Evolutionary conservation across 2,329 filamentous ascomycete genomes (phyloP).

Genomic region (Exophiala phaeomuriformis): DNA sequence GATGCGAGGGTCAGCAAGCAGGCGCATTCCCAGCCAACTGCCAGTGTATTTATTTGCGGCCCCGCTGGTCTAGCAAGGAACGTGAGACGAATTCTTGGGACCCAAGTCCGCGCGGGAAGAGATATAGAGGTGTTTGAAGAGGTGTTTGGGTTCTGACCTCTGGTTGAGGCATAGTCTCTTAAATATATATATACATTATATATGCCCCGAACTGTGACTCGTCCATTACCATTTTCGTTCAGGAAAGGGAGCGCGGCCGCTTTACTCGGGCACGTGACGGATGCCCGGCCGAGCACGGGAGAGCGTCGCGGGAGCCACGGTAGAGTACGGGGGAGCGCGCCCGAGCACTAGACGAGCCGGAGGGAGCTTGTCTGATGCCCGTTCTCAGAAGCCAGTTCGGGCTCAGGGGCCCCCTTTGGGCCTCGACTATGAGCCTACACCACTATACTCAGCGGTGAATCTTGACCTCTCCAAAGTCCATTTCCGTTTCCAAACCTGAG

Average conservation of each 20-base stretch:
- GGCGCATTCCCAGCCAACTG: not conserved
- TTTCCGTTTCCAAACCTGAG: not conserved
- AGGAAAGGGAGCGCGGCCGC: conserved; percentile 3
- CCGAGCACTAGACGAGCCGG: not conserved
- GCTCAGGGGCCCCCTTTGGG: not conserved
- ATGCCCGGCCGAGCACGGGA: conserved; percentile 1
- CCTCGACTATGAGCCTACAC: not conserved
- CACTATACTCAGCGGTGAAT: not conserved
- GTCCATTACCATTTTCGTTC: not conserved
- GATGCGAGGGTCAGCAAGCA: not conserved
- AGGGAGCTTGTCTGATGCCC: not conserved
- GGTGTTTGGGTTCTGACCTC: conserved; percentile 20
- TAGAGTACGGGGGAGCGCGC: conserved; percentile 8
- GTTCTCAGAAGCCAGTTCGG: conserved; percentile 6
- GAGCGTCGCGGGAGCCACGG: not conserved
- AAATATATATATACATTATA: not conserved
- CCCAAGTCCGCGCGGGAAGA: conserved; percentile 18
- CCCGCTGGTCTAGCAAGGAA: conserved; percentile 13
- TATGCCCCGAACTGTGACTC: not conserved
- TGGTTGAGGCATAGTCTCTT: conserved; percentile 8
- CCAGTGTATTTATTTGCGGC: conserved; percentile 25
- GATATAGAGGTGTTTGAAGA: conserved; percentile 24
- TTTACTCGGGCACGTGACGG: conserved; percentile 1
- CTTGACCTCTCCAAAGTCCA: not conserved
- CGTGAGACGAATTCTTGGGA: conserved; percentile 15